These are phyloP conservation scores for Hymenoscyphus fraxineus DNA, from an alignment of 2,329 filamentous ascomycete species.

Conservation along the genomic window DNA sequence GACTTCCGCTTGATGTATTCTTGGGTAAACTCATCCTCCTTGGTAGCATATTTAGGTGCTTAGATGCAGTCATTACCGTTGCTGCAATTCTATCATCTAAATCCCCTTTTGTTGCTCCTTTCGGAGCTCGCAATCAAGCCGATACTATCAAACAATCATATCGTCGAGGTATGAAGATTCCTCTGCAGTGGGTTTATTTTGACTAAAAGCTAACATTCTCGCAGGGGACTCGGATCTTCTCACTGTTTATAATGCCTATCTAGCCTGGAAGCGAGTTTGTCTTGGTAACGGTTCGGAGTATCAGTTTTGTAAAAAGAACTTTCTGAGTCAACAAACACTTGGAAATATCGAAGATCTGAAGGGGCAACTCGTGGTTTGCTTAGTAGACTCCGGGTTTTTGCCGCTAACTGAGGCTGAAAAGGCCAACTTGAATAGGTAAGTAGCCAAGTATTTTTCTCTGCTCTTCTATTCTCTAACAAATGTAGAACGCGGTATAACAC, in stretches of 20 bases:
- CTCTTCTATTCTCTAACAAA: conserved; percentile 9
- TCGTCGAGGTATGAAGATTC: conserved; percentile 52
- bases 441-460: conserved; percentile 24
- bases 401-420: conserved; percentile 71
- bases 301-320: conserved; percentile 92
- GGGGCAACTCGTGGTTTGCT: conserved; percentile 77
- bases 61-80: conserved; percentile 87
- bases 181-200: neutral
- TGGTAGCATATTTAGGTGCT: conserved; percentile 80
- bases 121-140: conserved; percentile 78
- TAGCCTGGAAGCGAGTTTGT: conserved; percentile 81
- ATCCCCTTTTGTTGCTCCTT: conserved; percentile 84
- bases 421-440: conserved; percentile 56
- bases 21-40: conserved; percentile 89
- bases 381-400: conserved; percentile 83
- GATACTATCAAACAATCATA: conserved; percentile 76
- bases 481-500: conserved; percentile 56
- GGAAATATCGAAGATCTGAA: conserved; percentile 94
- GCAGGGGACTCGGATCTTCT: conserved; percentile 84
- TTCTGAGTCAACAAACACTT: conserved; percentile 82
- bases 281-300: conserved; percentile 69
- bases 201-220: conserved; percentile 35
- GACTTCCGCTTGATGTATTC: conserved; percentile 88
- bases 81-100: conserved; percentile 93
- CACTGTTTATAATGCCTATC: conserved; percentile 91